These are phyloP conservation scores for Cryomyces minteri DNA, from an alignment of 495 filamentous ascomycete genomes.

Conservation along the genomic window DNA sequence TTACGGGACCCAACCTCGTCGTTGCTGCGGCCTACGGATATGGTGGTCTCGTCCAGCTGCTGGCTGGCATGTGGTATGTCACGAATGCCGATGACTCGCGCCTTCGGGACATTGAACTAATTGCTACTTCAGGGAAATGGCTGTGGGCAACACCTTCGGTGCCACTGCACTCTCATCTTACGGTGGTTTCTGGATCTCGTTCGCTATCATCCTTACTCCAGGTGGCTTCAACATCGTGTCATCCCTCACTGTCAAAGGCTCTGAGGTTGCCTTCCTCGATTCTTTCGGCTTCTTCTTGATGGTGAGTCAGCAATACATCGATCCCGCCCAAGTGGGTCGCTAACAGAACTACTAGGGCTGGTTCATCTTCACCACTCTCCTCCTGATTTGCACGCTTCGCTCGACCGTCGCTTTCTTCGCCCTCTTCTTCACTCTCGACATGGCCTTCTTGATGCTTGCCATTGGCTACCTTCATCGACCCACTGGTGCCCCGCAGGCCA, in stretches of 20 bases:
- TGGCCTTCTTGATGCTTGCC: constrained; percentile 50
- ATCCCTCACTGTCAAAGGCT: constrained; percentile 17
- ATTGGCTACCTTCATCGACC: constrained; percentile 41
- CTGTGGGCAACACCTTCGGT: constrained; percentile 23
- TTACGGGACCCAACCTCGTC: constrained; percentile 14
- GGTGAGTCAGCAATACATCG: constrained; percentile 21
- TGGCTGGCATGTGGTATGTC: constrained; percentile 82
- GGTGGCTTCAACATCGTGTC: constrained; percentile 40
- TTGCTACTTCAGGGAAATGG: constrained; percentile 34
- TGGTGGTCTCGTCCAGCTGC: constrained; percentile 63
- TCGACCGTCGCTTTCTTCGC: too few relatives aligned
- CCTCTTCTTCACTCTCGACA: too few relatives aligned
- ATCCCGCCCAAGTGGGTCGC: too few relatives aligned
- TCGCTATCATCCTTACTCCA: constrained; percentile 68
- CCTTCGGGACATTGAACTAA: too few relatives aligned
- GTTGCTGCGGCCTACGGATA: constrained; percentile 18
- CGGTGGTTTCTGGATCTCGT: constrained; percentile 89
- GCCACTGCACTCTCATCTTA: constrained; percentile 88
- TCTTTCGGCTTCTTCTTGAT: constrained; percentile 75
- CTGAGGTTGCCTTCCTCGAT: constrained; percentile 32
- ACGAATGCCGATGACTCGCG: background rate
- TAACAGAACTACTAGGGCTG: constrained; percentile 32
- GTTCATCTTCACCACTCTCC: constrained; percentile 89
- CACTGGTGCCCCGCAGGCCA: constrained; percentile 22
- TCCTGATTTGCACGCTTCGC: constrained; percentile 69